Conservation (phyloP, 2,329 filamentous ascomycete species). For the Venturia aucupariae region DNA sequence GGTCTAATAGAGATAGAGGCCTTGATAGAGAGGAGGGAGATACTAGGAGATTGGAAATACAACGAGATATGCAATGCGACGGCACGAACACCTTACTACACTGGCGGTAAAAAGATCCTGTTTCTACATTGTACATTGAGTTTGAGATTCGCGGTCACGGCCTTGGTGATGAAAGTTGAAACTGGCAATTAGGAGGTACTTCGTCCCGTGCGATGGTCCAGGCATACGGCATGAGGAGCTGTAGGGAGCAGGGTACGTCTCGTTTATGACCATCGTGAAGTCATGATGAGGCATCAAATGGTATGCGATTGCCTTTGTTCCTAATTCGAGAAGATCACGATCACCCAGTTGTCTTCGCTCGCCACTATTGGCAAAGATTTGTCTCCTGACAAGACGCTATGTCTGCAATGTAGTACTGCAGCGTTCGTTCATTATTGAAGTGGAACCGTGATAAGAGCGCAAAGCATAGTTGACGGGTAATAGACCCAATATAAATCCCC, state of each 20-base stretch:
- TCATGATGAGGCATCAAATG: no score
- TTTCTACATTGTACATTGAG: no score
- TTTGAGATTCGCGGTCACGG: no score
- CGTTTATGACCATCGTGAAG: no score
- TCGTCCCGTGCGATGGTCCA: constrained; percentile 53
- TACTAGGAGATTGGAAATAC: no score
- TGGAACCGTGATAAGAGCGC: not conserved
- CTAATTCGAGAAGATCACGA: not conserved
- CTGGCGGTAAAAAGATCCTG: no score
- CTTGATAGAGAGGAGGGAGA: no score
- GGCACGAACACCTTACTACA: no score
- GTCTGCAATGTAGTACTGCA: not conserved
- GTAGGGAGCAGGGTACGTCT: no score
- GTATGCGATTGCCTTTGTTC: no score
- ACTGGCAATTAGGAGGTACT: constrained; percentile 50
- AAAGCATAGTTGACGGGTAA: not conserved
- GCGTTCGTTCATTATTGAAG: not conserved
- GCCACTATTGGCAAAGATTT: not conserved
- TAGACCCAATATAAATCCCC: not conserved
- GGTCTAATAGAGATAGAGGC: no score
- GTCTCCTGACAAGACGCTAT: not conserved
- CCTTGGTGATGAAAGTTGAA: constrained; percentile 29
- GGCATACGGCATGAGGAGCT: constrained; percentile 49
- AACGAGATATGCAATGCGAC: no score
- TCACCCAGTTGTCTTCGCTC: not conserved